Evolutionary conservation across 75 land plant species (phyloP).

Genomic region (Pinus albicaulis): DNA sequence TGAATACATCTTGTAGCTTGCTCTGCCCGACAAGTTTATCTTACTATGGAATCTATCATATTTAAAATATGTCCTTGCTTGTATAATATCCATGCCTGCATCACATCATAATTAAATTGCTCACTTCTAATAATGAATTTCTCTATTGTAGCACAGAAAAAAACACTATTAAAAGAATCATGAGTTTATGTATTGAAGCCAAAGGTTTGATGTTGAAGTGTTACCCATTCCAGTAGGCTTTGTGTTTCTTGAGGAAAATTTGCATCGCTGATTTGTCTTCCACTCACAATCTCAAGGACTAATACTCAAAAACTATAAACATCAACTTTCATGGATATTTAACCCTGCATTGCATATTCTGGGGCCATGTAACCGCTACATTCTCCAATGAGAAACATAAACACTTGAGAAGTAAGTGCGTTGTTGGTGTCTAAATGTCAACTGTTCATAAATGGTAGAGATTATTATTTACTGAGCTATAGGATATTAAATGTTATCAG

Average conservation of each 20-base stretch:
- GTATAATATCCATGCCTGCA: neutral
- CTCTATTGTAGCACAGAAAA: neutral
- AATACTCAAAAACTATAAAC: constrained; percentile 23
- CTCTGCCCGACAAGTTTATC: neutral
- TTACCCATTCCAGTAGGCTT: constrained; percentile 1
- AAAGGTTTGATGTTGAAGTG: neutral
- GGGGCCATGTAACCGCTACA: constrained; percentile 17
- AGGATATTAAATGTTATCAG: too few relatives aligned
- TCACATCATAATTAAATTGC: neutral
- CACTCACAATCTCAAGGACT: constrained; percentile 15
- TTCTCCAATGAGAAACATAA: too few relatives aligned
- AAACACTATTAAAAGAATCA: neutral
- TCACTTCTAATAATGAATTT: too few relatives aligned
- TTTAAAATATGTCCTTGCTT: neutral
- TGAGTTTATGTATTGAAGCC: neutral
- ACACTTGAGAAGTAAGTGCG: neutral
- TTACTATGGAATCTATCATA: neutral
- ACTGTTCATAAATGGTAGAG: too few relatives aligned
- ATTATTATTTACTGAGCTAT: too few relatives aligned
- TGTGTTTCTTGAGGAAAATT: neutral
- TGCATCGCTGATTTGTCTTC: constrained; percentile 11
- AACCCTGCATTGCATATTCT: constrained; percentile 14
- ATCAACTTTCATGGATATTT: constrained; percentile 8
- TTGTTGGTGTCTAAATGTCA: too few relatives aligned
- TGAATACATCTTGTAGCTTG: constrained; percentile 12